Evolutionary conservation across 805 yeast genomes (phyloP), one percentile per base, ranked within the genome.

Genomic region (Candida sithepensis): DNA sequence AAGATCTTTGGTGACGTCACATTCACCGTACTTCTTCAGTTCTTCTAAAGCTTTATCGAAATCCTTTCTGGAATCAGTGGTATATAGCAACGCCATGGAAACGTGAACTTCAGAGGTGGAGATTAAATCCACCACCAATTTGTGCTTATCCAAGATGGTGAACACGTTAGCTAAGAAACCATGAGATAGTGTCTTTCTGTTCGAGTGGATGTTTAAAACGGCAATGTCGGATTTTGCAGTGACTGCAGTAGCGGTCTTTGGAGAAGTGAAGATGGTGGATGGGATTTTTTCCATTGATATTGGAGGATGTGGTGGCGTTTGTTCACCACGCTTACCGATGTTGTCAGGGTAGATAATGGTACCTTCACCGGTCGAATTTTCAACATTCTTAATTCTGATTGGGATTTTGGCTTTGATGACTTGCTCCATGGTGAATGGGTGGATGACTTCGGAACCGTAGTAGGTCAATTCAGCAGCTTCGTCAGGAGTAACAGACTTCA

Each of bases 371-470:
- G 64, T 65, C 44, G 98, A 97, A 67, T 92, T 92, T 68, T 82
- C 91, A 46, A 94, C 99, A 67, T 94, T 94, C 68, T 94, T 94
- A 61, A 94, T 94, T 64, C 97, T 81, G 65, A 94, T 94, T 41
- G 99, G 99, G 63, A 94, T 94, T 64, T 85, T 88, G 21, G 97
- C 97, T 57, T 84, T 82, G 59, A 94, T 94, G 48, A 92, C 99
- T 72, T 94, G 99, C 71, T 92, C 98, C 99, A 94, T 94, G 20
- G 99, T 94, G 74, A 94, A 91, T 3, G 99, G 99, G 64, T 94
- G 99, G 58, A 94, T 94, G 55, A 94, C 99, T 70, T 94, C 99
- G 2, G 95, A 85, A 40, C 99, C 99, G 64, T 94, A 94, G 69
- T 94, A 94, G 1, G 99, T 94, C 66, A 94, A 79, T 71, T 94